phyloP scores from a whole-genome alignment of 2,329 filamentous ascomycete genomes.

The Epichloe uncinata region DNA sequence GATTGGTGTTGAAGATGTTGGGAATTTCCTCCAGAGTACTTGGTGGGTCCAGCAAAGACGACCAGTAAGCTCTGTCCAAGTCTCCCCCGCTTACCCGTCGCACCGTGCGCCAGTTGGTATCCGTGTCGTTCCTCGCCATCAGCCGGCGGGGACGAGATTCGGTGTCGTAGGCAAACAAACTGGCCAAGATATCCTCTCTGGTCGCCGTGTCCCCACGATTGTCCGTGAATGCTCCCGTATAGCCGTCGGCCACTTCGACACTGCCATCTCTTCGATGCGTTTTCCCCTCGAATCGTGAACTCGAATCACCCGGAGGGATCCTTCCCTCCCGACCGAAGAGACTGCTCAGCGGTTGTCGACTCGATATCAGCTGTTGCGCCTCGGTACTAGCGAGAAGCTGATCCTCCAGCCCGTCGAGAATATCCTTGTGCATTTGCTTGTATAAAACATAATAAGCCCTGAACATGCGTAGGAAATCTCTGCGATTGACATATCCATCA shows the following conservation, averaged over 20 bases:
- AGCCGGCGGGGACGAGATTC: conserved; percentile 17
- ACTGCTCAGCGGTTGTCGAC: conserved; percentile 62
- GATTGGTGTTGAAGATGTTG: conserved; percentile 22
- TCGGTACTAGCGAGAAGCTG: conserved; percentile 64
- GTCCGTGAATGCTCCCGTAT: conserved; percentile 41
- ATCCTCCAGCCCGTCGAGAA: conserved; percentile 64
- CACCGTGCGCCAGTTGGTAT: conserved; percentile 23
- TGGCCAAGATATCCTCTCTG: conserved; percentile 46
- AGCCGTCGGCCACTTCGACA: conserved; percentile 47
- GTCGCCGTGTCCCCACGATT: conserved; percentile 47
- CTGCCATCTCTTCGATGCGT: conserved; percentile 48
- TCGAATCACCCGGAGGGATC: conserved; percentile 49
- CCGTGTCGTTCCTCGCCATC: conserved; percentile 17
- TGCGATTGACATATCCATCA: conserved; percentile 73
- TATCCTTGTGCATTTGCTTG: conserved; percentile 78
- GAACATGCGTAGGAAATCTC: conserved; percentile 85
- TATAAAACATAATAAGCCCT: conserved; percentile 84
- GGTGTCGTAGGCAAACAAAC: conserved; percentile 30
- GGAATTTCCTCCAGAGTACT: conserved; percentile 29
- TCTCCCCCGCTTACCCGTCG: conserved; percentile 17
- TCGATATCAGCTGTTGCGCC: conserved; percentile 61
- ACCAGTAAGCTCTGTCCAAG: conserved; percentile 27
- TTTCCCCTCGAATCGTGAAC: conserved; percentile 47
- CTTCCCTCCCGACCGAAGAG: conserved; percentile 60
- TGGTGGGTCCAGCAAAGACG: conserved; percentile 32